Conservation (phyloP, 495 filamentous ascomycete genomes). For the Lepraria neglecta region DNA sequence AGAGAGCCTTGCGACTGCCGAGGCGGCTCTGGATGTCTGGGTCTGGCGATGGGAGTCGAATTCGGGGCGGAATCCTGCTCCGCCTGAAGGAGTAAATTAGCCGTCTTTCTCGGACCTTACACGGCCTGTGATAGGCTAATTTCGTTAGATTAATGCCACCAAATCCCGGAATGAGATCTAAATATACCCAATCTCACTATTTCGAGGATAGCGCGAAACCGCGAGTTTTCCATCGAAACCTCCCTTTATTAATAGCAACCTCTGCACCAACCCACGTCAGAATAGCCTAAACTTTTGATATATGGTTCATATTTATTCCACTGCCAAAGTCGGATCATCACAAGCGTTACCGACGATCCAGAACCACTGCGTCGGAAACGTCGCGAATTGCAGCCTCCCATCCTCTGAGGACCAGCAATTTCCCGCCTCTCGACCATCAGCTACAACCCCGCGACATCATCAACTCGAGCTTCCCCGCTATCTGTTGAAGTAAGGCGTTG, state of each 20-base stretch:
- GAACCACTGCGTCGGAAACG: slow-evolving; percentile 2
- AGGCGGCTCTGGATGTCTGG: not conserved
- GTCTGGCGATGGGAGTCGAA: not conserved
- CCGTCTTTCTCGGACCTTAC: not conserved
- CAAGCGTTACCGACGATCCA: not conserved
- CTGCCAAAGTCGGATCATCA: not conserved
- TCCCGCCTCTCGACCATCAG: slow-evolving; percentile 4
- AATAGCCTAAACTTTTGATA: slow-evolving; percentile 12
- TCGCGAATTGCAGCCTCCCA: slow-evolving; percentile 7
- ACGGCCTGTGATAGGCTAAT: not conserved
- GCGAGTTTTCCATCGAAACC: slow-evolving; percentile 12
- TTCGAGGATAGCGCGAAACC: slow-evolving; percentile 7
- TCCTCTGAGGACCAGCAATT: slow-evolving; percentile 3
- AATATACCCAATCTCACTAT: slow-evolving; percentile 7
- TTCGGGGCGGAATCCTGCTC: not conserved
- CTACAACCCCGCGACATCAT: slow-evolving; percentile 10
- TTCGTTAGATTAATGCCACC: not conserved
- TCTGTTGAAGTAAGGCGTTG: not conserved
- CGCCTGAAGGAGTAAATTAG: slow-evolving; percentile 16
- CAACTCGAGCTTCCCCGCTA: slow-evolving; percentile 9
- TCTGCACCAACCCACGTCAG: slow-evolving; percentile 15
- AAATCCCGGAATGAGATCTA: not conserved
- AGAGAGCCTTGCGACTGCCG: not conserved
- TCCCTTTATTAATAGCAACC: slow-evolving; percentile 15
- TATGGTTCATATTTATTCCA: slow-evolving; percentile 6